Conservation (phyloP, 805 yeast genomes). For the Metschnikowia gelsemii region DNA sequence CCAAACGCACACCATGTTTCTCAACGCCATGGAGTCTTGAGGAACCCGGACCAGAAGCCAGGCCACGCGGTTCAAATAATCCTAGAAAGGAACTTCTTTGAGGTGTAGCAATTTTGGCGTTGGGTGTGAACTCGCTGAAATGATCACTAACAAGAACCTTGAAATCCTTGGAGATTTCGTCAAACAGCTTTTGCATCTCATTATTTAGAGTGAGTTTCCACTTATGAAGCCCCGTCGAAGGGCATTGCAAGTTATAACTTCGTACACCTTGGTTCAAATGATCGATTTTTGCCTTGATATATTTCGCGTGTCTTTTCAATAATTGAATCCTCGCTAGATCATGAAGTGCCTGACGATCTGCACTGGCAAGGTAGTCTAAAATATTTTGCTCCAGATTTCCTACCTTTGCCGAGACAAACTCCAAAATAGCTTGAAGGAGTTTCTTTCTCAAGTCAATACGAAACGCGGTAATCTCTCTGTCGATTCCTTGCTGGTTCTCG, state of each 20-base stretch:
- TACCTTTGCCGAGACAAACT: neutral
- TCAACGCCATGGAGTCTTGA: neutral
- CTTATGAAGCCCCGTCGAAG: slow-evolving; percentile 38
- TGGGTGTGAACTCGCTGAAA: neutral
- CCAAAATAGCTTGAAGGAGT: slow-evolving; percentile 1
- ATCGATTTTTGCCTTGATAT: slow-evolving; percentile 14
- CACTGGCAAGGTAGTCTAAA: neutral
- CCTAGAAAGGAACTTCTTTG: slow-evolving; percentile 1
- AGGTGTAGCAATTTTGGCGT: neutral
- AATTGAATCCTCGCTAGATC: neutral
- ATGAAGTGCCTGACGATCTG: neutral
- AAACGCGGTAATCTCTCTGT: slow-evolving; percentile 46
- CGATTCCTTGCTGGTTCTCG: slow-evolving; percentile 65
- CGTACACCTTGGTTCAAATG: slow-evolving; percentile 25
- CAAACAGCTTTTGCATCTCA: slow-evolving; percentile 27
- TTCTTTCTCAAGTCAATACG: slow-evolving; percentile 40
- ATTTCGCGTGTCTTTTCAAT: slow-evolving; percentile 3
- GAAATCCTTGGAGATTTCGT: slow-evolving; percentile 16
- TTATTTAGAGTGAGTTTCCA: slow-evolving; percentile 30
- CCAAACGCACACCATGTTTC: neutral
- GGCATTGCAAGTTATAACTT: slow-evolving; percentile 40
- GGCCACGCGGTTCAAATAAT: neutral
- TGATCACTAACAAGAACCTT: slow-evolving; percentile 2
- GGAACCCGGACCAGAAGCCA: neutral
- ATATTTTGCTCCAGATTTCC: neutral